Conservation (phyloP, 148 eudicot genomes). For the Polygonum aviculare region DNA sequence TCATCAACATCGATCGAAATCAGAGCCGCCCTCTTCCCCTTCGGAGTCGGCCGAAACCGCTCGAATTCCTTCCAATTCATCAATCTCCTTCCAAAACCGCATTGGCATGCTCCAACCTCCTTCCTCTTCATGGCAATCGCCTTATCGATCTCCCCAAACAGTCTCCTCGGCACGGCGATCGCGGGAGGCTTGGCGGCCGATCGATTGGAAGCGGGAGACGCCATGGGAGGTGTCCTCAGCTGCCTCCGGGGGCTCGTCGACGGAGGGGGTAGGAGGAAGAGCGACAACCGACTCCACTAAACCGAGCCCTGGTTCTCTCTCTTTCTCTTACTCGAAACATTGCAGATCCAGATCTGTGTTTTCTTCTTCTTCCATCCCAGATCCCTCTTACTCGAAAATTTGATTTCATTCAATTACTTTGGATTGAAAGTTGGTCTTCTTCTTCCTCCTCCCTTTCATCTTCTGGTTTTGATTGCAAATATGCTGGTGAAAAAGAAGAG, state of each 20-base stretch:
- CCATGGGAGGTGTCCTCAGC: slow-evolving; percentile 88
- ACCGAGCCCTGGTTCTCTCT: too few relatives aligned
- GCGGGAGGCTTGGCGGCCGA: slow-evolving; percentile 58
- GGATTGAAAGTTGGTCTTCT: too few relatives aligned
- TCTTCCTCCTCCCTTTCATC: too few relatives aligned
- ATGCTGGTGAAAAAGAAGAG: too few relatives aligned
- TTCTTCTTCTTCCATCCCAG: too few relatives aligned
- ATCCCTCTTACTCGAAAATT: too few relatives aligned
- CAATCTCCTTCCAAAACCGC: slow-evolving; percentile 37
- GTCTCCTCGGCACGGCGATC: slow-evolving; percentile 61
- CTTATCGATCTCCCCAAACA: slow-evolving; percentile 75
- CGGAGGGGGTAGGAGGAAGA: slow-evolving; percentile 39
- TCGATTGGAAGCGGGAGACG: slow-evolving; percentile 69
- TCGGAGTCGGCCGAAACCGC: slow-evolving; percentile 28
- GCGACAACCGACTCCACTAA: too few relatives aligned
- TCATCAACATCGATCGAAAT: slow-evolving; percentile 10
- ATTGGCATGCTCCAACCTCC: slow-evolving; percentile 35
- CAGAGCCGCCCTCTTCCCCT: slow-evolving; percentile 20
- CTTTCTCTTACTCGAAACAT: too few relatives aligned
- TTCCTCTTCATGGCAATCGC: slow-evolving; percentile 63
- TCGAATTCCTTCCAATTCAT: slow-evolving; percentile 44
- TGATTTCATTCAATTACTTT: too few relatives aligned
- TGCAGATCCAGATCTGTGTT: too few relatives aligned
- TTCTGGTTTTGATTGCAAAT: too few relatives aligned
- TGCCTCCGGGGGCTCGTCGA: slow-evolving; percentile 91